Percentiles rank a stretch among this genome's conserved stretches.
phyloP scores from a whole-genome alignment of 495 filamentous ascomycete genomes.

The Neurospora pannonica region DNA sequence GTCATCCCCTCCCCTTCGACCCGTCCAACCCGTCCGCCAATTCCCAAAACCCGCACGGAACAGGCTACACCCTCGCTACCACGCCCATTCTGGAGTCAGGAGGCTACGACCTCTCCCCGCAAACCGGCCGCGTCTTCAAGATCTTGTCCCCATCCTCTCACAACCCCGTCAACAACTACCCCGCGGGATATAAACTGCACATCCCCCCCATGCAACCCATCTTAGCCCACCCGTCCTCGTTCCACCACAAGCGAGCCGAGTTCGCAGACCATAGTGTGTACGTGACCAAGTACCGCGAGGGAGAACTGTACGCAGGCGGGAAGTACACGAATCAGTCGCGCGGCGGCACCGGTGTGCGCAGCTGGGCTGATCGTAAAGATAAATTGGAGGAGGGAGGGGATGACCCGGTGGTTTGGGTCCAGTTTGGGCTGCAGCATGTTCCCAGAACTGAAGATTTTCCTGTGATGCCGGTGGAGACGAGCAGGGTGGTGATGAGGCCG shows the following conservation, averaged over 20 bases:
- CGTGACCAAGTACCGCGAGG: constrained; percentile 67
- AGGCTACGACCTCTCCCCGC: constrained; percentile 46
- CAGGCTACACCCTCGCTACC: constrained; percentile 58
- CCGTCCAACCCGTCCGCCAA: constrained; percentile 17
- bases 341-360: constrained; percentile 15
- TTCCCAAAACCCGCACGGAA: constrained; percentile 58
- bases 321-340: constrained; percentile 73
- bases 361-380: constrained; percentile 15
- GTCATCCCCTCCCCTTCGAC: constrained; percentile 37
- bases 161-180: constrained; percentile 66
- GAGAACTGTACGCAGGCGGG: constrained; percentile 72
- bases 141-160: constrained; percentile 59
- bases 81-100: constrained; percentile 44
- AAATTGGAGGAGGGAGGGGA: constrained; percentile 11
- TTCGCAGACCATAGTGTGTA: constrained; percentile 78
- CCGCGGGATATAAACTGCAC: constrained; percentile 71
- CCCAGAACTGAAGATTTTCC: constrained; percentile 53
- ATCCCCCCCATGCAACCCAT: constrained; percentile 71
- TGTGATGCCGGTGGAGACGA: constrained; percentile 36
- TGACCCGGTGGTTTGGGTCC: constrained; percentile 49
- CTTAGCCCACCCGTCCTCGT: constrained; percentile 57
- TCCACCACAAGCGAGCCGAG: constrained; percentile 66
- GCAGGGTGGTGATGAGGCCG: constrained; percentile 52
- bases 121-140: constrained; percentile 64
- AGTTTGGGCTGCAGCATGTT: constrained; percentile 53